Percentiles rank a stretch among this genome's conserved stretches.
Evolutionary conservation across 805 yeast genomes (phyloP).

Genomic region (Barnettozyma siamensis): DNA sequence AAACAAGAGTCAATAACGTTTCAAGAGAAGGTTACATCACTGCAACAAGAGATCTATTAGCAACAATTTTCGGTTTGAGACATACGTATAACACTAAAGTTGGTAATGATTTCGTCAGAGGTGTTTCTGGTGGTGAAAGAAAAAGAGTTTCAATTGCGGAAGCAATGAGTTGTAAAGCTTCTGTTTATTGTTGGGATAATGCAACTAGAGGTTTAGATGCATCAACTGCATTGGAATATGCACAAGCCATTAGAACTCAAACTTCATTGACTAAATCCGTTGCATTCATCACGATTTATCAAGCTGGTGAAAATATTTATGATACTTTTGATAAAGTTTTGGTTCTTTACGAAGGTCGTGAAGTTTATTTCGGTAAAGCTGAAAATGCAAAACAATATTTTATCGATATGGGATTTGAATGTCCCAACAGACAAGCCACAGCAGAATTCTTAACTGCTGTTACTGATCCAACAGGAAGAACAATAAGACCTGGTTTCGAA

Average conservation of each 20-base stretch:
- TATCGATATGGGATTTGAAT: constrained; percentile 56
- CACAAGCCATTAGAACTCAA: constrained; percentile 58
- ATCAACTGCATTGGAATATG: constrained; percentile 74
- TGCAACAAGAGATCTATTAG: constrained; percentile 42
- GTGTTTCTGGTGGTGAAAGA: constrained; percentile 84
- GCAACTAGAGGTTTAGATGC: constrained; percentile 84
- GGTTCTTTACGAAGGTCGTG: constrained; percentile 54
- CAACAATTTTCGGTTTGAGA: constrained; percentile 52
- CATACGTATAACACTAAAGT: constrained; percentile 58
- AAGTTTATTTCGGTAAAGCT: constrained; percentile 59
- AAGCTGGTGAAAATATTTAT: constrained; percentile 63
- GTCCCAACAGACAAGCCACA: constrained; percentile 62
- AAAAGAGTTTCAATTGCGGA: constrained; percentile 83
- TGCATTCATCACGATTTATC: constrained; percentile 64
- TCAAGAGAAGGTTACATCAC: constrained; percentile 43
- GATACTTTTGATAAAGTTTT: constrained; percentile 57
- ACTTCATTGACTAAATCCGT: constrained; percentile 48
- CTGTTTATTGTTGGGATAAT: constrained; percentile 70
- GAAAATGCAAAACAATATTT: constrained; percentile 51
- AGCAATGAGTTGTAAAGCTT: constrained; percentile 59
- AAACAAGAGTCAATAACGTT: constrained; percentile 40
- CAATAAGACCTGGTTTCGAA: constrained; percentile 42
- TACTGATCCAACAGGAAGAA: constrained; percentile 64
- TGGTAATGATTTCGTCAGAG: constrained; percentile 58
- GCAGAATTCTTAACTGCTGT: constrained; percentile 69